Evolutionary conservation across 352 stramenopile species (phyloP).

Genomic region (Phytophthora multivora): DNA sequence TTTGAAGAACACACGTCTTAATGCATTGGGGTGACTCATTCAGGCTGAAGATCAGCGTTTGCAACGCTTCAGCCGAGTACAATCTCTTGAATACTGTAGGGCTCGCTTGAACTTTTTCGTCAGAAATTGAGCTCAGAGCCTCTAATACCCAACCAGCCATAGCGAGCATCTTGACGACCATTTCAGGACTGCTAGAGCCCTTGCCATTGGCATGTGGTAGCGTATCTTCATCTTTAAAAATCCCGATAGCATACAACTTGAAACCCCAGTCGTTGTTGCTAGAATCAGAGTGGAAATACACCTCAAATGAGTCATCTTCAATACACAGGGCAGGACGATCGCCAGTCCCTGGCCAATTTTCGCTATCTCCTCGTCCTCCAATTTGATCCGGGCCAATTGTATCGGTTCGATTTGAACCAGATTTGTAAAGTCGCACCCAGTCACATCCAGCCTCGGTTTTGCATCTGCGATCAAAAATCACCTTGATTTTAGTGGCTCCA

Average conservation of each 20-base stretch:
- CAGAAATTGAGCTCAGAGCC: conserved; percentile 25
- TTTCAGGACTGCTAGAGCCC: conserved; percentile 6
- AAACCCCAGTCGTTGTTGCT: conserved; percentile 91
- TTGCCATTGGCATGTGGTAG: background rate
- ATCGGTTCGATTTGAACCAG: conserved; percentile 46
- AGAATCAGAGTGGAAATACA: conserved; percentile 83
- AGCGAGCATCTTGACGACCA: conserved; percentile 30
- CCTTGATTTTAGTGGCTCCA: conserved; percentile 62
- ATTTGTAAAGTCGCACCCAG: conserved; percentile 78
- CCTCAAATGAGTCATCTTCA: conserved; percentile 71
- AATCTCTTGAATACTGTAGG: conserved; percentile 21
- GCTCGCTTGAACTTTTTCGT: conserved; percentile 12
- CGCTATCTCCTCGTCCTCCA: conserved; percentile 58
- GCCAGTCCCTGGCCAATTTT: conserved; percentile 84
- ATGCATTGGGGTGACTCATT: conserved; percentile 48
- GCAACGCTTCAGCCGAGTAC: conserved; percentile 41
- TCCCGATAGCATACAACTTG: conserved; percentile 78
- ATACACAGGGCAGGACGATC: conserved; percentile 72
- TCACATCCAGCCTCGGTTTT: conserved; percentile 74
- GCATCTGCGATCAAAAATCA: conserved; percentile 73
- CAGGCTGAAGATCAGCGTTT: conserved; percentile 42
- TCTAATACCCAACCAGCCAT: conserved; percentile 51
- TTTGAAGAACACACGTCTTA: conserved; percentile 40
- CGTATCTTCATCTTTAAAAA: conserved; percentile 51
- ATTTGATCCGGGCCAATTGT: conserved; percentile 63